A percentile compares a stretch with the other conserved stretches of the same genome.
Conservation (phyloP, 164 flowering plant species). For the Liquidambar formosana region DNA sequence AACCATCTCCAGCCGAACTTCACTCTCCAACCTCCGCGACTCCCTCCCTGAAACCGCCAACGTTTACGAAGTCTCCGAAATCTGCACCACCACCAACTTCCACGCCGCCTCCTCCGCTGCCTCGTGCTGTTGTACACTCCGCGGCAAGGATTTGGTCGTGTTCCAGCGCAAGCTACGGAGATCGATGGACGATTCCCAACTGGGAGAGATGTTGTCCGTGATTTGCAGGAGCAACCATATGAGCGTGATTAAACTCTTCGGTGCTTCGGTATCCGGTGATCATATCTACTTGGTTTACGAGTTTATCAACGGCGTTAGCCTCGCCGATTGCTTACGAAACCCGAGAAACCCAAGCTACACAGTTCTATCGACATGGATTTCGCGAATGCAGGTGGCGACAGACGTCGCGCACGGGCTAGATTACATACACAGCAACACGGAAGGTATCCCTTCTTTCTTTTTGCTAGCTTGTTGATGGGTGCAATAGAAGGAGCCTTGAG, state of each 20-base stretch:
- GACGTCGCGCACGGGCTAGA: slow-evolving; percentile 85
- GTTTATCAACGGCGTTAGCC: slow-evolving; percentile 53
- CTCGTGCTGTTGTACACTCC: slow-evolving; percentile 49
- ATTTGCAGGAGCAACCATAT: slow-evolving; percentile 58
- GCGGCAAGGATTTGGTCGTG: slow-evolving; percentile 42
- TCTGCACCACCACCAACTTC: slow-evolving; percentile 65
- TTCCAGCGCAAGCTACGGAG: slow-evolving; percentile 50
- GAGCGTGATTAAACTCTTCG: slow-evolving; percentile 65
- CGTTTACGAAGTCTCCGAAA: slow-evolving; percentile 51
- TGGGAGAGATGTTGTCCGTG: slow-evolving; percentile 22
- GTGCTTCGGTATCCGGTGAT: slow-evolving; percentile 62
- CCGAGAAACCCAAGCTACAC: slow-evolving; percentile 62
- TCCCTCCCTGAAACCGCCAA: slow-evolving; percentile 49
- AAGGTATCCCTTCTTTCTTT: too few species aligned
- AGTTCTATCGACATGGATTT: slow-evolving; percentile 66
- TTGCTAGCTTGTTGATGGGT: too few species aligned
- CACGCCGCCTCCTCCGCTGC: slow-evolving; percentile 44
- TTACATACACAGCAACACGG: slow-evolving; percentile 72
- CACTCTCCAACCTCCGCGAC: slow-evolving; percentile 40
- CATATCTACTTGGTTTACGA: slow-evolving; percentile 80
- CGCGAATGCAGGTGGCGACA: slow-evolving; percentile 75
- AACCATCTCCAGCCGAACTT: slow-evolving; percentile 30
- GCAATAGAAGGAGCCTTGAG: too few species aligned
- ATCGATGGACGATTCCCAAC: slow-evolving; percentile 7
- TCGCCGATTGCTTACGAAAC: slow-evolving; percentile 61